Evolutionary conservation across 805 yeast genomes (phyloP), one percentile per base, ranked within the genome.

Genomic region (Metschnikowia hibisci): DNA sequence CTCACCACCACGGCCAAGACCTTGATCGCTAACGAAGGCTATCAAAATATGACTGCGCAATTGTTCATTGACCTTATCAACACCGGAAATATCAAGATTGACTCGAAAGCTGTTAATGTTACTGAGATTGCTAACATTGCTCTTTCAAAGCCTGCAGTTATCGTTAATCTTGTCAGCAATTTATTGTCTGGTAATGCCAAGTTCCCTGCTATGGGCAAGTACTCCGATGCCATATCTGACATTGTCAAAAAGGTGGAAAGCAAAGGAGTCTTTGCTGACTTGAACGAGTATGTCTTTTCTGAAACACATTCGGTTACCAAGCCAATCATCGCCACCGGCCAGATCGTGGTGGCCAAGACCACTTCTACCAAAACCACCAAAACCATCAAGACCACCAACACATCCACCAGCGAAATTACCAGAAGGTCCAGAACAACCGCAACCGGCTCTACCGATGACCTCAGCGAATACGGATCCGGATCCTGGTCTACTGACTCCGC

Each of bases 1-100:
- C 64, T 61, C 13, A 66, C 67, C 9, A 64, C 67, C 50, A 58
- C 63, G 9, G 52, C 64, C n/a, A 67, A 70, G 51, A 47, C 62
- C 31, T 56, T 66, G 44, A 47, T 70, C 32, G 61, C 69, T 10
- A 55, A 63, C 43, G 63, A 61, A 44, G 52, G 55, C 3, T 69
- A 69, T 49, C 58, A 62, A 16, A 64, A 66, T 45, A 56, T 67
- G 63, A 64, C 71, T 3, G 71, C 58, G 2, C 52, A 50, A 13
- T 55, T 67, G n/a, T 48, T 56, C n/a, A 40, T 52, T 12, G 67
- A 67, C 42, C 44, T 67, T 26, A 37, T 53, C 22, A 40, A 43
- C 8, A 51, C 65, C 7, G 65, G 64, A n/a, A 57, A 60, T 8
- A 42, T 69, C 36, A 46, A 54, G 12, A 29, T 63, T 18, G 51